Evolutionary conservation across 352 stramenopile genomes (phyloP).

Genomic region (Hyaloperonospora arabidopsidis): DNA sequence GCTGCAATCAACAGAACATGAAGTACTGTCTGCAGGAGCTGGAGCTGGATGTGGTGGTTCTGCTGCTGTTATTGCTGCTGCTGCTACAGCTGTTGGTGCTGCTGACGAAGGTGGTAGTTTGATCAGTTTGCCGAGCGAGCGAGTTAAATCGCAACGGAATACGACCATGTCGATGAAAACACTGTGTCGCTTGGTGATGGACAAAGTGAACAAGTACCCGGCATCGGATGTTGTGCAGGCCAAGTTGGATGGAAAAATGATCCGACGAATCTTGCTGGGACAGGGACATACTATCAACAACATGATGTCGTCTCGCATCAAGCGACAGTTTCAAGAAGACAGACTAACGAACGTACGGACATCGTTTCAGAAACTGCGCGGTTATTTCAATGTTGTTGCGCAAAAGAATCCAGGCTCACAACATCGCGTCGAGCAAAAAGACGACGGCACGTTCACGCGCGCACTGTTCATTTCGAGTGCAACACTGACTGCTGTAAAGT

Average conservation of each 20-base stretch:
- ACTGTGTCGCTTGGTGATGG: constrained; percentile 63
- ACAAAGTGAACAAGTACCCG: constrained; percentile 59
- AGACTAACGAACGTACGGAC: constrained; percentile 45
- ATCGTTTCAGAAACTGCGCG: constrained; percentile 61
- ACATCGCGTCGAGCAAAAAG: constrained; percentile 43
- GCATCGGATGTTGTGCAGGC: constrained; percentile 49
- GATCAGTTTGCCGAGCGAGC: constrained; percentile 1
- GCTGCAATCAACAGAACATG: too few relatives aligned
- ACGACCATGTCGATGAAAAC: constrained; percentile 76
- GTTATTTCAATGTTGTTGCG: constrained; percentile 54
- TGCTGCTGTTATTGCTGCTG: background rate
- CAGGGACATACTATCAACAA: constrained; percentile 73
- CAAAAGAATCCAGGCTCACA: constrained; percentile 62
- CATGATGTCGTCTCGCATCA: constrained; percentile 81
- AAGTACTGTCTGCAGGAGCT: too few relatives aligned
- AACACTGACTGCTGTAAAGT: constrained; percentile 43
- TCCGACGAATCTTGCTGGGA: constrained; percentile 59
- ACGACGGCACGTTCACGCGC: constrained; percentile 49
- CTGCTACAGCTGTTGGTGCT: background rate
- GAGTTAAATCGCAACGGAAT: constrained; percentile 46
- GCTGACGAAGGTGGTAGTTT: background rate
- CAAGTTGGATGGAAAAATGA: constrained; percentile 67
- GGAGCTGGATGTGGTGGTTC: background rate
- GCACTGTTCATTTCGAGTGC: constrained; percentile 53
- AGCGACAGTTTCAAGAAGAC: constrained; percentile 56